Percentiles rank a stretch among this genome's conserved stretches.
Conservation (phyloP, 768 basidiomycete species). For the Rhizopogon vinicolor region DNA sequence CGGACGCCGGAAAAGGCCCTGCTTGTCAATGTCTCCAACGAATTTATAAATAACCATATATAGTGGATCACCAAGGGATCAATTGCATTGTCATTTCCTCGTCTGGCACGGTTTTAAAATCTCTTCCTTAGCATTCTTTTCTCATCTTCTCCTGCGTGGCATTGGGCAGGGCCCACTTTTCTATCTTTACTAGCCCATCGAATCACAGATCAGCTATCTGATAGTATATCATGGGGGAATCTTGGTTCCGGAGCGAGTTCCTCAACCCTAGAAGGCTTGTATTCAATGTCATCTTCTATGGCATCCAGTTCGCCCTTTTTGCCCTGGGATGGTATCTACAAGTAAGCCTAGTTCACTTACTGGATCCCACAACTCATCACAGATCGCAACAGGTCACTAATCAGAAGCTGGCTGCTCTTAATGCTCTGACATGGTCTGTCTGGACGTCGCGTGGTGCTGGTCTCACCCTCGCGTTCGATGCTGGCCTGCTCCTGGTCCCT, state of each 20-base stretch:
- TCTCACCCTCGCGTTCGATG: conserved; percentile 84
- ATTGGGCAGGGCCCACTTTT: not conserved
- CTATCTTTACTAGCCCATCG: not conserved
- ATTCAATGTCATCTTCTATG: conserved; percentile 80
- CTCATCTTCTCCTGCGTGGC: not conserved
- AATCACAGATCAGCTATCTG: not conserved
- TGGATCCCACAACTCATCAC: not conserved
- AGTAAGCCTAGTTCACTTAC: conserved; percentile 33
- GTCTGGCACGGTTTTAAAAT: not conserved
- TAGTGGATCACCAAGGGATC: not conserved
- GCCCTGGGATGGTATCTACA: conserved; percentile 88
- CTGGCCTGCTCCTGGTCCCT: conserved; percentile 81
- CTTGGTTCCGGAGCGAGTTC: conserved; percentile 73
- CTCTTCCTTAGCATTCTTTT: not conserved
- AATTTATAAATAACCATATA: no score
- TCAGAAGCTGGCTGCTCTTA: conserved; percentile 64
- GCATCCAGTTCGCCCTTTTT: conserved; percentile 69
- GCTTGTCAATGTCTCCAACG: no score
- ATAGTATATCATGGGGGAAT: conserved; percentile 49
- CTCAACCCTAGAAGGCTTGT: conserved; percentile 55
- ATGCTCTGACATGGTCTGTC: conserved; percentile 76
- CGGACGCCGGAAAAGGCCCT: not conserved
- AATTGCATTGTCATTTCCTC: not conserved
- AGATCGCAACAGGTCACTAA: conserved; percentile 48
- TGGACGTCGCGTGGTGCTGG: conserved; percentile 92